Base-by-base conservation (phyloP, 2,329 filamentous ascomycete species). In the Fusarium sp. region DNA sequence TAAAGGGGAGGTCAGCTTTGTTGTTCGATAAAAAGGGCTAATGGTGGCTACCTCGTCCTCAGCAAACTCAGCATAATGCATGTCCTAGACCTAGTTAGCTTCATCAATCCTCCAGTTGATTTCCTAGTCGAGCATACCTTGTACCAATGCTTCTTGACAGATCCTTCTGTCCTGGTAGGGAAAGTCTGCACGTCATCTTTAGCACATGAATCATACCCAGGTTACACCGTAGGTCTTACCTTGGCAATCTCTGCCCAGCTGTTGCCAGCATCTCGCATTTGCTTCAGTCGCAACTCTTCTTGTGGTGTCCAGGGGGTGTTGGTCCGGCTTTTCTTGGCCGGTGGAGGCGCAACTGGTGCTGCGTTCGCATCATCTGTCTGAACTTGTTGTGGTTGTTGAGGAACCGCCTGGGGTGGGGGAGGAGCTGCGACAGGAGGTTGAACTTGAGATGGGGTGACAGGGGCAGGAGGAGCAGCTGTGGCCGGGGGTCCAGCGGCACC, bases 141-240 rank as follows among this genome's bases (percentile, higher is more conserved):
- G 84, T 99, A 98, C 96, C 96, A 99, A 83, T 99, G 96, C 85
- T 98, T 99, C 88, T 98, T 99, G 28, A 99, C 96, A 80, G 95
- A 98, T 13, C 96, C 96, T 84, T 99, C 96, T 47, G 96, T 99
- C 79, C 96, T 90, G 30, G 91, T 92, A 17, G 96, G 96, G 81
- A 99, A 99, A 6, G 93, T 95, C 94, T 97, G 63, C n/a, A 41
- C 10, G n/a, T 44, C 18, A 36, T 41, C n/a, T 44, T 74, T 17
- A 42, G 57, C 50, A 32, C 35, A 64, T 55, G 48, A 51, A 44
- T 66, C 20, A 70, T 24, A 67, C 28, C 15, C 9, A 24, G 13
- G 32, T 60, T 42, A 54, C 30, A 42, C 30, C 28, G 50, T 41
- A 39, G 11, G 20, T 80, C 94, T 89, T 96, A 97, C 95, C 91